A percentile compares a stretch with the other conserved stretches of the same genome.
These are phyloP conservation scores for Calonectria pseudoreteaudii DNA, from an alignment of 2,329 filamentous ascomycete genomes.

Conservation along the genomic window DNA sequence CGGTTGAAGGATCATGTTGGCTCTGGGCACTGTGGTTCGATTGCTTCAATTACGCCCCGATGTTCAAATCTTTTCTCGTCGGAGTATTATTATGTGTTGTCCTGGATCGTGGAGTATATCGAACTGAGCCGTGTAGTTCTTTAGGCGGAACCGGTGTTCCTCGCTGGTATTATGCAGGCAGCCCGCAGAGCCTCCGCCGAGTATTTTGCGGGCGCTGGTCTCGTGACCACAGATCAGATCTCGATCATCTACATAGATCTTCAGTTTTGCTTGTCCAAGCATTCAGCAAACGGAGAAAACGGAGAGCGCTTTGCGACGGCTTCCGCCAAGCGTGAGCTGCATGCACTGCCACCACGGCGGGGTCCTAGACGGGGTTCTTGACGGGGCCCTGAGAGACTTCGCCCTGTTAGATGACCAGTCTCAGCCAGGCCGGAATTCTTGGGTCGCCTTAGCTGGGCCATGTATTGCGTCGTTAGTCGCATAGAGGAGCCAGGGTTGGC, in stretches of 20 bases:
- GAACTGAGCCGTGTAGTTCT: not conserved
- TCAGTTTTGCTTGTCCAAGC: conserved; percentile 1
- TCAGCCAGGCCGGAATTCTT: conserved; percentile 32
- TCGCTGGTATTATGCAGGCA: not conserved
- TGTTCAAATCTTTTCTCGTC: not conserved
- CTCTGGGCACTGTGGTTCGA: not conserved
- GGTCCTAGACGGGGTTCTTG: conserved; percentile 11
- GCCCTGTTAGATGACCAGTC: conserved; percentile 36
- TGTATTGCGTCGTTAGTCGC: conserved; percentile 33
- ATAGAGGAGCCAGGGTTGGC: conserved; percentile 19
- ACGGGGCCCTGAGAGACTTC: conserved; percentile 5
- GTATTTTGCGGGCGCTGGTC: conserved; percentile 13
- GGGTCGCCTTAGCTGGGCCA: conserved; percentile 36
- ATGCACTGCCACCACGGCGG: conserved; percentile 40
- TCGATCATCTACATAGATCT: conserved; percentile 2
- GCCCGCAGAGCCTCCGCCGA: conserved; percentile 15
- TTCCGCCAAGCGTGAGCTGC: conserved; percentile 37
- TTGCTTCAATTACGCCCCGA: not conserved
- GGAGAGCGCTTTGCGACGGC: conserved; percentile 27
- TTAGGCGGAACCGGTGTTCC: not conserved
- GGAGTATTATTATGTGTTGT: not conserved
- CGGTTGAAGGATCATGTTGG: conserved; percentile 9
- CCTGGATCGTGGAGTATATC: not conserved
- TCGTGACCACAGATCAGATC: conserved; percentile 35
- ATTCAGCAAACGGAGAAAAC: not conserved